Base-by-base conservation (phyloP, 768 basidiomycete species). In the Mycena capillaripes region DNA sequence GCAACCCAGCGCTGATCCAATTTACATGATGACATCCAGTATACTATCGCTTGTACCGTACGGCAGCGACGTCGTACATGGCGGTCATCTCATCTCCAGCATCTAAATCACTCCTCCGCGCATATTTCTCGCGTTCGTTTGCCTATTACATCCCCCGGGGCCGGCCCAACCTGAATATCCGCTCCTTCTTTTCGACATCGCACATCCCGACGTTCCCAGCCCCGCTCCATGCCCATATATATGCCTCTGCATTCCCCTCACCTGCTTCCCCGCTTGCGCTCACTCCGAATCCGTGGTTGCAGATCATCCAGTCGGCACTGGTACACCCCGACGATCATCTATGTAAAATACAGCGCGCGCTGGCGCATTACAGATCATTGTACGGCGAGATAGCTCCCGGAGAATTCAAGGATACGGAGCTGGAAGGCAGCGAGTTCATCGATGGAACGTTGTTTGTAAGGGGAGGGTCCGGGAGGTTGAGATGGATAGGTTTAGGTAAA, bases 371-470 rank as follows among this genome's bases (percentile, higher is more conserved):
- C 29, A 68, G 69, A 10, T 50, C 76, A 21, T 11, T 79, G 19
- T 79, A 77, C 60, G 77, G 84, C 81, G 78, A 87, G 90, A 78
- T 76, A 86, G 32, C 86, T 87, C 73, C 84, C 55, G 57, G 72
- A 32, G 70, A 78, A 66, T 77, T 80, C 59, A 36, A 29, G 21
- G 76, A 76, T 1, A 85, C 85, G 16, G 82, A 89, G 59, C 79
- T 91, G 50, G 82, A 84, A 17, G 91, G 87, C n/a, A 86, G 84
- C 8, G 88, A 89, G 62, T 77, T 82, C 46, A 74, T 87, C 32
- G 92, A 93, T 77, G 92, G 92, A 11, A 88, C 87, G 21, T 75
- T 94, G 57, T 94, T 94, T 77, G 74, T 91, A 42, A 83, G 91
- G 82, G 82, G 27, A 79, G 83, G 76, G 77, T 82, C 11, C 78